These are phyloP conservation scores for Melaleuca alternifolia DNA, from an alignment of 345 rosid genomes.

Conservation along the genomic window DNA sequence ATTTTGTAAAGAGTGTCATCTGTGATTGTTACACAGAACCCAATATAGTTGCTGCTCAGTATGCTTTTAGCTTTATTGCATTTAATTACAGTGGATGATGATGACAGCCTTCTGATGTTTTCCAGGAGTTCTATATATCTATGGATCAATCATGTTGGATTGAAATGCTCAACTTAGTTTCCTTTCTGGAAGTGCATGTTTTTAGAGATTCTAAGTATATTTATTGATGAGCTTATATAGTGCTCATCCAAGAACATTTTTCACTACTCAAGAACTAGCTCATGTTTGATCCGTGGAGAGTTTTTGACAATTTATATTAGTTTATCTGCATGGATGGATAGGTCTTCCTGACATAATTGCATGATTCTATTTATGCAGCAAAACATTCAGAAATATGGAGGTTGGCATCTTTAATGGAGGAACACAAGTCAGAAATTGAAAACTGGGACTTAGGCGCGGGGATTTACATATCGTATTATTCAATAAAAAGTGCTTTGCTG, in stretches of 20 bases:
- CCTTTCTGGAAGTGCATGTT: not conserved
- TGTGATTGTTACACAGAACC: not conserved
- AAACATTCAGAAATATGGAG: slow-evolving; percentile 71
- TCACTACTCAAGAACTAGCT: not conserved
- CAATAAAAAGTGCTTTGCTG: slow-evolving; percentile 46
- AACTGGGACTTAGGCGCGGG: slow-evolving; percentile 98
- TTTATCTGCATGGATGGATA: not conserved
- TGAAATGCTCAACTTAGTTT: not conserved
- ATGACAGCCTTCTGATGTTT: not conserved
- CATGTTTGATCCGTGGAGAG: not conserved
- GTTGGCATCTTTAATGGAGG: slow-evolving; percentile 73
- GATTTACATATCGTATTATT: slow-evolving; percentile 65
- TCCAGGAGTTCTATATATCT: not conserved
- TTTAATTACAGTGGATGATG: not conserved
- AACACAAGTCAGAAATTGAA: slow-evolving; percentile 83
- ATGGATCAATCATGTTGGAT: not conserved
- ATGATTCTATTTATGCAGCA: slow-evolving; percentile 31
- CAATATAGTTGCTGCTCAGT: not conserved
- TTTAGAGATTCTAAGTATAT: not conserved
- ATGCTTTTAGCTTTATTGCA: not conserved
- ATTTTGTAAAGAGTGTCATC: not conserved
- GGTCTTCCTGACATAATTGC: not conserved
- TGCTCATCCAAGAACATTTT: not conserved
- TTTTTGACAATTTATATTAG: not conserved
- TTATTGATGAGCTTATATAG: not conserved